phyloP scores from a whole-genome alignment of 2,329 filamentous ascomycete genomes.

The Rutstroemia sp. region DNA sequence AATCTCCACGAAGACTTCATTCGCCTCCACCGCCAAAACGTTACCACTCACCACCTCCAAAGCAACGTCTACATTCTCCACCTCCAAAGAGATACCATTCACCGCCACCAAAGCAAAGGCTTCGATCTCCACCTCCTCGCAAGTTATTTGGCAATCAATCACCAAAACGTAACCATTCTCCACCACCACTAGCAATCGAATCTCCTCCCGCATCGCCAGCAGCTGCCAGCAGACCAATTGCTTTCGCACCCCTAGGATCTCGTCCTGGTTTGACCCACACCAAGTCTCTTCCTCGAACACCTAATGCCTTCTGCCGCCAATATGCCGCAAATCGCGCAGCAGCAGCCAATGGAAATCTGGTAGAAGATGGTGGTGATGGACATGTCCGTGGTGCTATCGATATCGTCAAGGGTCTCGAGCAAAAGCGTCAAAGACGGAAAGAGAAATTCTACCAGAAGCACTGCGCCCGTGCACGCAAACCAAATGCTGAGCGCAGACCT shows the following conservation, averaged over 20 bases:
- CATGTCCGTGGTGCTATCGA: constrained; percentile 92
- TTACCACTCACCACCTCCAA: constrained; percentile 31
- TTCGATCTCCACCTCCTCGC: constrained; percentile 29
- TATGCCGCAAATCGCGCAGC: constrained; percentile 37
- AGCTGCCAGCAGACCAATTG: constrained; percentile 41
- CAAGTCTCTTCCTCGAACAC: constrained; percentile 77
- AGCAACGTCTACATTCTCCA: constrained; percentile 30
- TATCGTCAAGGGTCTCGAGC: constrained; percentile 92
- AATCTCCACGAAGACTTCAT: constrained; percentile 55
- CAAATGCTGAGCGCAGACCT: constrained; percentile 55
- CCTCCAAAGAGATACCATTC: constrained; percentile 31
- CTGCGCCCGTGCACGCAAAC: constrained; percentile 61
- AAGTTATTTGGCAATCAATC: constrained; percentile 27
- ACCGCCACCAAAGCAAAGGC: constrained; percentile 32
- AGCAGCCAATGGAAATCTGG: constrained; percentile 33
- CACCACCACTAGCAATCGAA: constrained; percentile 48
- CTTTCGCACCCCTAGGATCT: constrained; percentile 42
- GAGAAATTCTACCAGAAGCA: constrained; percentile 90
- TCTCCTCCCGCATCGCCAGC: constrained; percentile 44
- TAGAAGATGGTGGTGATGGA: constrained; percentile 37
- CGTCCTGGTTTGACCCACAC: constrained; percentile 67
- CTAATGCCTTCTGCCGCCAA: constrained; percentile 57
- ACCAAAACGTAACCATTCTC: constrained; percentile 56
- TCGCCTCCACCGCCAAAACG: constrained; percentile 43
- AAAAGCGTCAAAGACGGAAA: constrained; percentile 84